Evolutionary conservation across 306 rosid species (phyloP), one percentile per base, ranked within the genome.

Genomic region (Corylus avellana): DNA sequence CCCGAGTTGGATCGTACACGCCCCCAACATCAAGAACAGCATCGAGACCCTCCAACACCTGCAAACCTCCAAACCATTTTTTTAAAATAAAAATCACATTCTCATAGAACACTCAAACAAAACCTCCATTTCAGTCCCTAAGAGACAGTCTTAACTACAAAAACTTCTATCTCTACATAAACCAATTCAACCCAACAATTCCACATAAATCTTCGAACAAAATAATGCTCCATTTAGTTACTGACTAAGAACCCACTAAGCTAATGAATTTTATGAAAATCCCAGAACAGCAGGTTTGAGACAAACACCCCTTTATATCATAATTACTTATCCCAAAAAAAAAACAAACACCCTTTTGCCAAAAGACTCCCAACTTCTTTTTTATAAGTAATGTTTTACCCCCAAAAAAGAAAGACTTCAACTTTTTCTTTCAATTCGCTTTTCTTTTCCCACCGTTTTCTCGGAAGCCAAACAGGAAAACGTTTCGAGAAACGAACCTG

Each of bases 1-100:
- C 91, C 75, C 27, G 80, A 70, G 81, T 77, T 10, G 97, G 96
- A 73, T 93, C 97, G 80, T 93, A 96, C 32, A 89, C 94, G 57
- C 99, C 99, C 46, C 98, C 99, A 80, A 91, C 99, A 82, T 96
- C 99, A 85, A 96, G 98, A 86, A 96, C 99, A 11, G 94, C 96
- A 70, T 96, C 98, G 78, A 96, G 92, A 82, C 88, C 88, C 78
- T 91, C 92, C 84, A 96, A 85, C 63, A 93, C 94, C 99, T 96
- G 75, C 42, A 80, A 73, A 74, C 71, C 54, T 13, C 80, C 70
- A 17, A 64, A 35, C 72, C 51, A 63, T 13, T 6, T 32, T 16
- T 35, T 37, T 57, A 7, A 76, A 51, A 37, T 58, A 42, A 2
- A 14, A 16, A 7, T 10, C 11, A 8, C 58, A 7, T 53, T 16